A percentile compares a stretch with the other conserved stretches of the same genome.
Evolutionary conservation across 208 protist genomes (phyloP).

Genomic region (Phytomonas sp.): DNA sequence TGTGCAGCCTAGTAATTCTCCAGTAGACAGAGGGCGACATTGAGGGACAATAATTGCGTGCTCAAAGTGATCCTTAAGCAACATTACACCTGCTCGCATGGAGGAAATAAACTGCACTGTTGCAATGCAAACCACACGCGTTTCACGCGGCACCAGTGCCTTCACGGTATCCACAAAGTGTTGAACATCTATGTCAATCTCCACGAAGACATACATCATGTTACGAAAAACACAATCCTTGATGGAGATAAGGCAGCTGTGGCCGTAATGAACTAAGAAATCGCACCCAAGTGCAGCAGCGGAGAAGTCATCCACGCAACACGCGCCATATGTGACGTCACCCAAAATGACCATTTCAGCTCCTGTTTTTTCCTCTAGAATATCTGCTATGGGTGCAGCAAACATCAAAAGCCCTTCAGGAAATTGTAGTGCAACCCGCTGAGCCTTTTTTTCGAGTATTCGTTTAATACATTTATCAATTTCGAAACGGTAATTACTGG

Average conservation of each 20-base stretch:
- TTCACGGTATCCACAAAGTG: constrained; percentile 96
- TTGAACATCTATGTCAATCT: constrained; percentile 96
- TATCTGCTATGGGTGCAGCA: constrained; percentile 94
- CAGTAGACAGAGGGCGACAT: constrained; percentile 92
- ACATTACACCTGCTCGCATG: constrained; percentile 77
- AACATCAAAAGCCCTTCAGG: constrained; percentile 98
- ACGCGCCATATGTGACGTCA: constrained; percentile 99
- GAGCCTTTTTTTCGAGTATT: constrained; percentile 80
- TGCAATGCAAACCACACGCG: constrained; percentile 86
- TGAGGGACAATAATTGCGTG: constrained; percentile 91
- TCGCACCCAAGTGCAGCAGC: constrained; percentile 93
- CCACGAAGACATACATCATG: constrained; percentile 99
- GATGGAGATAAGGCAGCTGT: constrained; percentile 95
- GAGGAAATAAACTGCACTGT: constrained; percentile 97
- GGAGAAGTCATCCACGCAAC: constrained; percentile 98
- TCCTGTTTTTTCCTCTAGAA: constrained; percentile 86
- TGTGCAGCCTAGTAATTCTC: constrained; percentile 98
- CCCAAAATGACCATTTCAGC: constrained; percentile 96
- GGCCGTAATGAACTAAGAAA: constrained; percentile 98
- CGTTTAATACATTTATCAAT: constrained; percentile 97
- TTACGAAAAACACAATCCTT: constrained; percentile 87
- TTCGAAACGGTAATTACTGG: constrained; percentile 98
- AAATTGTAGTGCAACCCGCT: constrained; percentile 96
- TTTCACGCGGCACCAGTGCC: constrained; percentile 73
- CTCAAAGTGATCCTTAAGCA: constrained; percentile 78